These are phyloP conservation scores for Diplodia mutila DNA, from an alignment of 2,329 filamentous ascomycete genomes.

Conservation along the genomic window DNA sequence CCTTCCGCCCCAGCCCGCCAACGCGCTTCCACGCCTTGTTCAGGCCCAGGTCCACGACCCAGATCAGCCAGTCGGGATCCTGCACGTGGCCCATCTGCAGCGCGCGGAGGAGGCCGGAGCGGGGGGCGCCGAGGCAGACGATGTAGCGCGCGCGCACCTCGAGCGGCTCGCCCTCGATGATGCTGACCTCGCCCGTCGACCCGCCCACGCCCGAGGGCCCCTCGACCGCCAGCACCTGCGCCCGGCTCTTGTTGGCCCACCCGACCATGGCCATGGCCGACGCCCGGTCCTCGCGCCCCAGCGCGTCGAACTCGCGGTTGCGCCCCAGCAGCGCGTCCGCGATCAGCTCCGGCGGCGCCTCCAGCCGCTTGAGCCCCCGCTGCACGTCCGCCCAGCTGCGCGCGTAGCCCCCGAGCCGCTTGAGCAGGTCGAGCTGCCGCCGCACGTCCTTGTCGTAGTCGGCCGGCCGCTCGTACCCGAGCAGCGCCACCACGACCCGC, in stretches of 20 bases:
- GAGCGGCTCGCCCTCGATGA: slow-evolving; percentile 73
- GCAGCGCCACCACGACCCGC: slow-evolving; percentile 79
- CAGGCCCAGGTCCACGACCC: slow-evolving; percentile 85
- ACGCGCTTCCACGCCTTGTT: slow-evolving; percentile 84
- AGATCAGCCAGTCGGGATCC: slow-evolving; percentile 71
- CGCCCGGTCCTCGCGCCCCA: slow-evolving; percentile 79
- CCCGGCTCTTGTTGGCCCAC: slow-evolving; percentile 88
- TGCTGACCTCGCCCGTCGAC: slow-evolving; percentile 58
- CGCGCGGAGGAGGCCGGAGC: slow-evolving; percentile 79
- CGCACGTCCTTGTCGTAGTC: slow-evolving; percentile 79
- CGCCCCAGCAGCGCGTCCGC: slow-evolving; percentile 88
- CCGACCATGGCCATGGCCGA: slow-evolving; percentile 88
- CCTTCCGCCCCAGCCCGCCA: slow-evolving; percentile 77
- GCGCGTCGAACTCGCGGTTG: slow-evolving; percentile 84
- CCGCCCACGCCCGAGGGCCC: slow-evolving; percentile 88
- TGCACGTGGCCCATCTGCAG: slow-evolving; percentile 63
- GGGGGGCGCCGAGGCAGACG: slow-evolving; percentile 83
- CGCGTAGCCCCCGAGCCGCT: slow-evolving; percentile 78
- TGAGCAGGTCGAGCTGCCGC: slow-evolving; percentile 81
- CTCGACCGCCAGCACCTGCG: slow-evolving; percentile 84
- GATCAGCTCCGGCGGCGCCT: slow-evolving; percentile 74
- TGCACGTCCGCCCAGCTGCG: slow-evolving; percentile 63
- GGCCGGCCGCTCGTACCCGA: slow-evolving; percentile 80
- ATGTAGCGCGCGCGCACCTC: slow-evolving; percentile 83
- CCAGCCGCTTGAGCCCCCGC: slow-evolving; percentile 56